These are phyloP conservation scores for Silene coronaria DNA, from an alignment of 179 eudicot species.

Conservation along the genomic window DNA sequence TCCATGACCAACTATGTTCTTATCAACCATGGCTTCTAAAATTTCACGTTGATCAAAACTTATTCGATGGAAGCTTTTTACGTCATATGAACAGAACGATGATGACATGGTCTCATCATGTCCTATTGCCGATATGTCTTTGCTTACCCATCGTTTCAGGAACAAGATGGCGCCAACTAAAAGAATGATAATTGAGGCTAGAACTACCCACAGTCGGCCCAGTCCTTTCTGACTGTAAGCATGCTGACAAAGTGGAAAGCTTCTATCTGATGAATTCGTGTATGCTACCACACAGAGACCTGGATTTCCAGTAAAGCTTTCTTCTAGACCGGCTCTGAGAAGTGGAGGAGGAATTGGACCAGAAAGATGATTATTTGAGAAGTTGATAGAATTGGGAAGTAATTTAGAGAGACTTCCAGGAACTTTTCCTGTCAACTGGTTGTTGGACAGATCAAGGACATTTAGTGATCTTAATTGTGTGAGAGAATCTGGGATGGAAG, in stretches of 20 bases:
- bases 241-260: conserved; percentile 51
- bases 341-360: conserved; percentile 71
- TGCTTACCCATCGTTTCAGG: conserved; percentile 46
- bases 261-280: conserved; percentile 39
- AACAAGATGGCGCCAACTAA: conserved; percentile 45
- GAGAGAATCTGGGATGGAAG: conserved; percentile 66
- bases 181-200: conserved; percentile 44
- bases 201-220: conserved; percentile 51
- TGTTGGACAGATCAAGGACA: conserved; percentile 70
- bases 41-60: conserved; percentile 65
- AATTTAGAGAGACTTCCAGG: conserved; percentile 53
- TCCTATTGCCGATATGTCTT: conserved; percentile 34
- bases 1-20: conserved; percentile 81
- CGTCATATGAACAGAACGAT: conserved; percentile 63
- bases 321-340: conserved; percentile 53
- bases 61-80: conserved; percentile 69
- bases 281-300: conserved; percentile 50
- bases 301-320: conserved; percentile 68
- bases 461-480: conserved; percentile 51
- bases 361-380: conserved; percentile 65
- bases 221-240: conserved; percentile 31
- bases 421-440: conserved; percentile 51
- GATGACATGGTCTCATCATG: conserved; percentile 57
- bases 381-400: conserved; percentile 73
- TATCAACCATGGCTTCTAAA: conserved; percentile 59